A percentile compares a stretch with the other conserved stretches of the same genome.
Evolutionary conservation across 768 basidiomycete genomes (phyloP).

Genomic region (Lactarius psammicola): DNA sequence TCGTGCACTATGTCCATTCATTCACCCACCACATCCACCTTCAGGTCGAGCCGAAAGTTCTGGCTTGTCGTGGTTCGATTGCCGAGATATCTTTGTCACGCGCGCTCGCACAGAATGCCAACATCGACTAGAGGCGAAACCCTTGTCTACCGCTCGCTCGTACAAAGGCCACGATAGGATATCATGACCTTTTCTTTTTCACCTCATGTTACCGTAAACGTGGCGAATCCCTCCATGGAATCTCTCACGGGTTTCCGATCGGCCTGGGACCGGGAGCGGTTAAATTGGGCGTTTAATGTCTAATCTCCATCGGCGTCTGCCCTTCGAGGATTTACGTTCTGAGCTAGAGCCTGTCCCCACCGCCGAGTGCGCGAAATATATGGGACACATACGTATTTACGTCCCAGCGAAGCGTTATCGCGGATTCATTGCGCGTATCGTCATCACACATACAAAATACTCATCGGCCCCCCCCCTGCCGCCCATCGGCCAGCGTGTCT

Average conservation of each 20-base stretch:
- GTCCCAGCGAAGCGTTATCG: background rate
- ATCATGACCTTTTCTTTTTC: background rate
- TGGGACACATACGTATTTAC: background rate
- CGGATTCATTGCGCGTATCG: background rate
- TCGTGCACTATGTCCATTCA: background rate
- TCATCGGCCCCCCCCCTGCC: background rate
- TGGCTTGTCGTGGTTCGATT: background rate
- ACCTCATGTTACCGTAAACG: background rate
- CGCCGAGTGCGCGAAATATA: background rate
- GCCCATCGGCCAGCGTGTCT: background rate
- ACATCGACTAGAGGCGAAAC: background rate
- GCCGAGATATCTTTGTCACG: background rate
- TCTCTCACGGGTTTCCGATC: background rate
- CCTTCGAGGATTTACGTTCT: constrained; percentile 17
- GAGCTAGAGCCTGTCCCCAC: background rate
- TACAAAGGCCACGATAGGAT: background rate
- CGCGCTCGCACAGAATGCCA: background rate
- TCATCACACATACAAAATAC: background rate
- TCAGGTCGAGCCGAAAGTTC: background rate
- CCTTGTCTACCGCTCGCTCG: background rate
- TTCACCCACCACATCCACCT: background rate
- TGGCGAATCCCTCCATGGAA: background rate
- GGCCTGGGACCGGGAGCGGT: background rate
- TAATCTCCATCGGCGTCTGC: background rate
- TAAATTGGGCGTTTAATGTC: background rate